phyloP scores from a whole-genome alignment of 2,329 filamentous ascomycete species.

The Fusarium sambucinum region DNA sequence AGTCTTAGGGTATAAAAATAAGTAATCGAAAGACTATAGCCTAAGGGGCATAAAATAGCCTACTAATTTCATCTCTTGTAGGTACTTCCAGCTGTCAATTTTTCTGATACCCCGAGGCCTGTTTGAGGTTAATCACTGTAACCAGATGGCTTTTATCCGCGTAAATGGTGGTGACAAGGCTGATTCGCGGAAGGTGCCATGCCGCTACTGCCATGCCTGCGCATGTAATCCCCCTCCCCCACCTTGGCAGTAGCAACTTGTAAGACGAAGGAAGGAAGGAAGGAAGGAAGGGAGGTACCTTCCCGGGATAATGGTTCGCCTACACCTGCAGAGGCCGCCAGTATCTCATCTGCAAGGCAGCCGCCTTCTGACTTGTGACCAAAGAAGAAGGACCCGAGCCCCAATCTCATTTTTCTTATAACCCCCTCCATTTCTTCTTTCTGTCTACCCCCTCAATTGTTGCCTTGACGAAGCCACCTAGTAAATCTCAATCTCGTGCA shows the following conservation, averaged over 20 bases:
- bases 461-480: conserved; percentile 27
- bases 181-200: conserved; percentile 3
- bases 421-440: background rate
- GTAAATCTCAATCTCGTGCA: background rate
- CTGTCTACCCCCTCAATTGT: background rate
- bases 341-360: conserved; percentile 17
- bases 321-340: conserved; percentile 12
- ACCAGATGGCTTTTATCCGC: background rate
- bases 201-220: background rate
- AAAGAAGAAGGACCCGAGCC: conserved; percentile 19
- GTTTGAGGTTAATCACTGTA: background rate
- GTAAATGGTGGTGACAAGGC: background rate
- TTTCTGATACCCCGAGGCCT: no score
- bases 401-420: conserved; percentile 21
- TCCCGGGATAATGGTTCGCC: conserved; percentile 16
- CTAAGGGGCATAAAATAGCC: no score
- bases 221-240: background rate
- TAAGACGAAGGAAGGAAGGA: conserved; percentile 1
- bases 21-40: no score
- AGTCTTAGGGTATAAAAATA: no score
- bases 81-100: no score
- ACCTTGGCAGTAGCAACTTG: background rate
- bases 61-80: no score
- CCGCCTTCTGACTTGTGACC: conserved; percentile 7
- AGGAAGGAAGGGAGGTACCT: background rate